These are phyloP conservation scores for Globisporangium rhizosaccharum DNA, from an alignment of 352 stramenopile species.

Conservation along the genomic window DNA sequence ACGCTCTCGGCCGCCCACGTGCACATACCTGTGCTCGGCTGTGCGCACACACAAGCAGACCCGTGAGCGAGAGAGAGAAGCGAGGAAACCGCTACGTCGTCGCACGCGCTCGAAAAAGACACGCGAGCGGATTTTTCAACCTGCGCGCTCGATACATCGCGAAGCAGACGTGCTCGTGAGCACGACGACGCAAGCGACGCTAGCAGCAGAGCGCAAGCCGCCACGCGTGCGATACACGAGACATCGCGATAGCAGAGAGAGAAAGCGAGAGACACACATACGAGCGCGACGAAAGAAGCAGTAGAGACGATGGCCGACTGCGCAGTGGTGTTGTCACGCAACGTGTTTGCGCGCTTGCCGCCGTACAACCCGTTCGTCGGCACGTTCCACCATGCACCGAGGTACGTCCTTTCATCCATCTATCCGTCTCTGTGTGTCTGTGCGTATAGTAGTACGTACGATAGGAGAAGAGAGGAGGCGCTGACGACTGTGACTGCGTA, in stretches of 20 bases:
- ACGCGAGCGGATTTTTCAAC: not conserved
- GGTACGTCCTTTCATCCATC: constrained; percentile 23
- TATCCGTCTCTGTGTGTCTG: not conserved
- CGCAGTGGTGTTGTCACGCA: constrained; percentile 38
- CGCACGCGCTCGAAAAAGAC: not conserved
- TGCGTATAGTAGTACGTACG: not conserved
- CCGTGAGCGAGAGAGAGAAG: no score
- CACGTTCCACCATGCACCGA: constrained; percentile 88
- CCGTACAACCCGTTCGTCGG: constrained; percentile 87
- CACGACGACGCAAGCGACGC: not conserved
- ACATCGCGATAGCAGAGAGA: no score
- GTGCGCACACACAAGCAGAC: not conserved
- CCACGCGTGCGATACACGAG: no score
- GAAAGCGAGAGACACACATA: not conserved
- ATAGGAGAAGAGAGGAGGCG: not conserved
- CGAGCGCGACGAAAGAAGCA: not conserved
- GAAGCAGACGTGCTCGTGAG: not conserved
- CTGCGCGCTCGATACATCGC: not conserved
- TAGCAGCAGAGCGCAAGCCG: not conserved
- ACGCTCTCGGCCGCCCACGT: no score
- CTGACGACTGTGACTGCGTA: constrained; percentile 1
- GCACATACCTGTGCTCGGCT: not conserved
- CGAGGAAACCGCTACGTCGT: not conserved
- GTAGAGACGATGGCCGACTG: constrained; percentile 29
- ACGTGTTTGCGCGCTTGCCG: constrained; percentile 79